phyloP scores from a whole-genome alignment of 352 stramenopile species.

The Globisporangium alternatum region DNA sequence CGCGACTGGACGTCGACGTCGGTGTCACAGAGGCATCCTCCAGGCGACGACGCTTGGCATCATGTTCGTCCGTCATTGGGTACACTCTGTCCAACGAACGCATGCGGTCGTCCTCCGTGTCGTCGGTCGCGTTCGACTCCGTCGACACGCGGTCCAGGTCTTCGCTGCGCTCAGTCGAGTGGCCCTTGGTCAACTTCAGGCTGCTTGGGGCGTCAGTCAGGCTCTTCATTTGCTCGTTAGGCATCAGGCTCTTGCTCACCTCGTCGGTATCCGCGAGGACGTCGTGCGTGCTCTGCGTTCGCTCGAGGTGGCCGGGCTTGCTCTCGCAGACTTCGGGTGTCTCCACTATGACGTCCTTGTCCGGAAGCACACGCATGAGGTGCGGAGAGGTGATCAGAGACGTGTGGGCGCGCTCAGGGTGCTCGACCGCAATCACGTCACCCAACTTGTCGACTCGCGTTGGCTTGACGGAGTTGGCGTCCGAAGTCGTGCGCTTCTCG shows the following conservation, averaged over 20 bases:
- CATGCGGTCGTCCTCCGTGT: constrained; percentile 28
- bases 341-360: constrained; percentile 38
- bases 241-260: not conserved
- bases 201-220: not conserved
- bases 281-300: not conserved
- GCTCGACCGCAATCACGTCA: not conserved
- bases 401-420: constrained; percentile 1
- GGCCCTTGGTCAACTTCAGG: not conserved
- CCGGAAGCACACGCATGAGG: constrained; percentile 8
- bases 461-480: not conserved
- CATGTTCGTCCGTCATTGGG: not conserved
- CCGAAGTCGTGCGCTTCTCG: not conserved
- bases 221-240: not conserved
- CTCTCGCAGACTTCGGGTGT: not conserved
- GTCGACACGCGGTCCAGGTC: constrained; percentile 15
- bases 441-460: not conserved
- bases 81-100: constrained; percentile 1
- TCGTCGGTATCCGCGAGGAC: not conserved
- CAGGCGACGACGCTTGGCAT: not conserved
- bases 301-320: not conserved
- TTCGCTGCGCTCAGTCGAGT: not conserved
- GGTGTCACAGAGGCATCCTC: not conserved
- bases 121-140: constrained; percentile 30
- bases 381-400: not conserved
- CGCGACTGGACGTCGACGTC: not conserved